Evolutionary conservation across 306 rosid genomes (phyloP), one percentile per base, ranked within the genome.

Genomic region (Gynostemma pentaphyllum): DNA sequence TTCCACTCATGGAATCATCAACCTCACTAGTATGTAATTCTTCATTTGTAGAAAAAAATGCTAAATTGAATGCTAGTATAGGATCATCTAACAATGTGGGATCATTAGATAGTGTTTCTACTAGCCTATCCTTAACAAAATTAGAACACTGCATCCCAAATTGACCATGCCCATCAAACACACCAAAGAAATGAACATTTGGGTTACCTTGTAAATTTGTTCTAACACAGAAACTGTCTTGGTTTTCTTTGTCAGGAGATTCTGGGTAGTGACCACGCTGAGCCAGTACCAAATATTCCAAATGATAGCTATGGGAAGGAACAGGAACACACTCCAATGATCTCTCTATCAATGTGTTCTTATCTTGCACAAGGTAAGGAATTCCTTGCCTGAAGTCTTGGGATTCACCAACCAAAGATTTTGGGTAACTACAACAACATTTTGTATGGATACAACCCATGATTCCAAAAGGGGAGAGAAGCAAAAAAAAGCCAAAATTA

Each of bases 201-300:
- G 84, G 88, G 70, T 88, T 81, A 72, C 94, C 96, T 85, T 82
- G 94, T 52, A 92, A 51, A 39, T 81, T 78, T 19, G 83, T 88
- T 73, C 69, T 84, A 57, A 92, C 64, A 79, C 94, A 80, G 75
- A 70, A 86, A 70, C 90, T 76, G 69, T 92, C 99, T 49, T 92
- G 99, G 71, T 92, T 92, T 71, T 84, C 88, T 48, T 86, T 88
- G 9, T 83, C 90, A 4, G 77, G 88, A 5, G 87, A 79, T 56
- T 88, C 96, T 13, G 96, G 99, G 68, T 92, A 92, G 79, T 81
- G 88, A 1, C 99, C 99, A 19, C 96, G 79, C 76, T 86, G 99
- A 12, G 96, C 76, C 40, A 86, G 82, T 34, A 76, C 80, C 44
- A 96, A 84, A 73, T 85, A 92, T 67, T 88, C 95, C 72, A 92